Conservation (phyloP, 164 flowering plant species). For the Kingdonia uniflora region DNA sequence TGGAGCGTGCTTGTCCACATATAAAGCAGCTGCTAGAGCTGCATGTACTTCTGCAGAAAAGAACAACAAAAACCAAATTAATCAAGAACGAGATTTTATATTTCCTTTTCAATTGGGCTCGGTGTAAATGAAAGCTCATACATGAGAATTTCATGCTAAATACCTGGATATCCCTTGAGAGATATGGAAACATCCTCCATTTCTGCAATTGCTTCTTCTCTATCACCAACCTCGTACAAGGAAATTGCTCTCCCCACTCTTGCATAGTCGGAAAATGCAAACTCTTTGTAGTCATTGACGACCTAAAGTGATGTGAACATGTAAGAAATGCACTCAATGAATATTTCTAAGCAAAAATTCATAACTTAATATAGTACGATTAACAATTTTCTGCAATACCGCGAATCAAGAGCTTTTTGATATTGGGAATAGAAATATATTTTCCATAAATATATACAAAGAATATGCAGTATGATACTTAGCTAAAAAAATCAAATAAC, state of each 20-base stretch:
- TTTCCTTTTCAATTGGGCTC: not conserved
- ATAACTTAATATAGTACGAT: no score
- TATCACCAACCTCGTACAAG: conserved; percentile 57
- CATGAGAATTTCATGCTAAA: not conserved
- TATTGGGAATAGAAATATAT: no score
- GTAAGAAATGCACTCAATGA: not conserved
- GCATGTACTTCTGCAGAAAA: conserved; percentile 55
- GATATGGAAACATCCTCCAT: conserved; percentile 73
- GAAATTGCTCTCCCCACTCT: conserved; percentile 64
- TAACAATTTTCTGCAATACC: no score
- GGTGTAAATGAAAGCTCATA: not conserved
- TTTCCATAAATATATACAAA: no score
- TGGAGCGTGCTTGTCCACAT: conserved; percentile 49
- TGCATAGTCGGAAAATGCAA: conserved; percentile 57
- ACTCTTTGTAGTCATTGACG: conserved; percentile 45
- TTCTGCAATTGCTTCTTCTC: conserved; percentile 57
- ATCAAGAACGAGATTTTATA: not conserved
- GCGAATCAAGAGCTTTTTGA: no score
- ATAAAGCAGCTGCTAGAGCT: conserved; percentile 65
- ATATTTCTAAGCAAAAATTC: no score
- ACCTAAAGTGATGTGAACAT: conserved; percentile 24
- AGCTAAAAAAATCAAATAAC: no score
- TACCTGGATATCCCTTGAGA: conserved; percentile 64
- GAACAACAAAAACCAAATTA: no score
- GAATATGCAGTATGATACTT: no score